A percentile compares a stretch with the other conserved stretches of the same genome.
Conservation (phyloP, 2,329 filamentous ascomycete species). For the Microsporum ferrugineum region DNA sequence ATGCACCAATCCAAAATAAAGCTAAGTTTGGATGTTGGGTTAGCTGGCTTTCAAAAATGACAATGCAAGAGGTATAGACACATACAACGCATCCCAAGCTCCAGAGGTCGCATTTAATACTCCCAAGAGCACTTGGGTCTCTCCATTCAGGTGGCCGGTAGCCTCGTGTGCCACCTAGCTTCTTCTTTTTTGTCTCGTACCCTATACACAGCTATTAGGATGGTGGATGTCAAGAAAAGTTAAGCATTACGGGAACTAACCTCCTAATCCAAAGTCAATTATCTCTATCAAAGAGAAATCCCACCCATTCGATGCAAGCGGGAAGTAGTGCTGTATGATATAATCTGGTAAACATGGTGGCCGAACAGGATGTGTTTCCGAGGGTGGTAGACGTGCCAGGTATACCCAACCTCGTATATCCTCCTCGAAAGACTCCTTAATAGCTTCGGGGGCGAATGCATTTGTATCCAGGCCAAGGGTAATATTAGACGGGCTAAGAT, state of each 20-base stretch:
- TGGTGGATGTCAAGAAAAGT: neutral
- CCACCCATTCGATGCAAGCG: neutral
- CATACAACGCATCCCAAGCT: constrained; percentile 6
- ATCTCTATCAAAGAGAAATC: constrained; percentile 10
- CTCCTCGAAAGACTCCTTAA: neutral
- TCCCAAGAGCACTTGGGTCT: neutral
- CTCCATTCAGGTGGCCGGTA: neutral
- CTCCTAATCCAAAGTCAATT: constrained; percentile 12
- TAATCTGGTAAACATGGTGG: neutral
- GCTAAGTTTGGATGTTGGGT: neutral
- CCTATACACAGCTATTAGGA: neutral
- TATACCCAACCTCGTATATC: neutral
- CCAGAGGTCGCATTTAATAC: constrained; percentile 5
- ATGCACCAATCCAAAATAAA: neutral
- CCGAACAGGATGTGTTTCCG: neutral
- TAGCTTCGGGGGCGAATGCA: neutral
- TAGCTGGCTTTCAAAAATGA: neutral
- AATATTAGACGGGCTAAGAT: neutral
- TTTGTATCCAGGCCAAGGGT: neutral
- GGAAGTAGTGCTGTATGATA: neutral
- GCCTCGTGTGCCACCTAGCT: neutral
- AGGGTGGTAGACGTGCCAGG: neutral
- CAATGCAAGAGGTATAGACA: neutral
- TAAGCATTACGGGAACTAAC: neutral
- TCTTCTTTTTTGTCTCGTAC: neutral